These are phyloP conservation scores for Dendrobium huoshanense DNA, from an alignment of 106 monocot species.

Conservation along the genomic window DNA sequence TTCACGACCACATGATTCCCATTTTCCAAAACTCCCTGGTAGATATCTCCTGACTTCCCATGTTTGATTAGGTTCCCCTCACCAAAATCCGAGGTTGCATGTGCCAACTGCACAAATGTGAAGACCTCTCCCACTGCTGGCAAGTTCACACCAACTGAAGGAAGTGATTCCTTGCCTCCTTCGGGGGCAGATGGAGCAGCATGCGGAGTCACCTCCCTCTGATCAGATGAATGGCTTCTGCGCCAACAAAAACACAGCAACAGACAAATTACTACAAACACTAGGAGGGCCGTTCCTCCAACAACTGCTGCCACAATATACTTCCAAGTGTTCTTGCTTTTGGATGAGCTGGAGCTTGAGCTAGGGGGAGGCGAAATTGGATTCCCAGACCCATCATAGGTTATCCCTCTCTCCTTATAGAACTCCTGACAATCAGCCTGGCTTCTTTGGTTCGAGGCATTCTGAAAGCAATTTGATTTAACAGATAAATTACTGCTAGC, in stretches of 20 bases:
- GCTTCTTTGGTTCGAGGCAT: slow-evolving; percentile 38
- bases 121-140: slow-evolving; percentile 64
- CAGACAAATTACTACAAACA: slow-evolving; percentile 5
- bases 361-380: slow-evolving; percentile 16
- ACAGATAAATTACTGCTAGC: slow-evolving; percentile 21
- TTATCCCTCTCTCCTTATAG: slow-evolving; percentile 41
- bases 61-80: slow-evolving; percentile 69
- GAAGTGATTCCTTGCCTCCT: slow-evolving; percentile 6
- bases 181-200: not conserved
- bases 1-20: slow-evolving; percentile 50
- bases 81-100: slow-evolving; percentile 46
- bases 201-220: slow-evolving; percentile 4
- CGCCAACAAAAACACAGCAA: slow-evolving; percentile 26
- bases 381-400: slow-evolving; percentile 16
- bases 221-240: slow-evolving; percentile 11
- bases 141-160: slow-evolving; percentile 27
- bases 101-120: slow-evolving; percentile 50
- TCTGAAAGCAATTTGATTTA: slow-evolving; percentile 45
- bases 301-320: slow-evolving; percentile 52
- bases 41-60: slow-evolving; percentile 53
- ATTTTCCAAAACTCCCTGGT: no score
- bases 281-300: slow-evolving; percentile 22
- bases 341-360: slow-evolving; percentile 14
- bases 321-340: slow-evolving; percentile 23
- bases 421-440: slow-evolving; percentile 42